phyloP scores from a whole-genome alignment of 2,329 filamentous ascomycete genomes.

The Fusarium circinatum region DNA sequence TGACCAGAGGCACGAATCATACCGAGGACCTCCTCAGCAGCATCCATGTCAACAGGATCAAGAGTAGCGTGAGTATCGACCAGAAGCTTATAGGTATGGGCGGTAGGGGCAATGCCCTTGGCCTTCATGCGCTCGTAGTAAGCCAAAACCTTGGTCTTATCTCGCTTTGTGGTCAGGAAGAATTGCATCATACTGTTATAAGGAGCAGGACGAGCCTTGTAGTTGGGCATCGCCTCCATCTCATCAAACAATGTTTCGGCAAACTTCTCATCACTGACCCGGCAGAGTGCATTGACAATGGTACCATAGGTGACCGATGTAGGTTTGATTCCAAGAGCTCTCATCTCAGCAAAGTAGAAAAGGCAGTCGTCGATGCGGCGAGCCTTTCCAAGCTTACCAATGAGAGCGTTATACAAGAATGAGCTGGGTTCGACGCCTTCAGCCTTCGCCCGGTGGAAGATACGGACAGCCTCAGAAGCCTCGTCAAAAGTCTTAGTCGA shows the following conservation, averaged over 20 bases:
- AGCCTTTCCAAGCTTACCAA: constrained; percentile 97
- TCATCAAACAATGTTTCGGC: constrained; percentile 98
- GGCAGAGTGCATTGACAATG: constrained; percentile 96
- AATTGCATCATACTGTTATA: constrained; percentile 99
- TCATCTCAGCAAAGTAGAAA: constrained; percentile 99
- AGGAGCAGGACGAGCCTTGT: constrained; percentile 95
- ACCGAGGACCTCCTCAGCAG: constrained; percentile 84
- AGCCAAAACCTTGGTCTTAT: constrained; percentile 89
- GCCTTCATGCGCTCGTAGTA: constrained; percentile 96
- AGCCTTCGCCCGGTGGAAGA: constrained; percentile 91
- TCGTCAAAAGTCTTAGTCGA: constrained; percentile 98
- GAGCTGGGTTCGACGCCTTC: constrained; percentile 97
- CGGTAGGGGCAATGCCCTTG: constrained; percentile 87
- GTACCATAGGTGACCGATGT: constrained; percentile 98
- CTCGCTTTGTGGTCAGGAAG: constrained; percentile 96
- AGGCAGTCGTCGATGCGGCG: constrained; percentile 97
- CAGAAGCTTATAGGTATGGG: constrained; percentile 97
- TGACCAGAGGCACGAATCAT: constrained; percentile 80
- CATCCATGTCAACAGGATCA: constrained; percentile 87
- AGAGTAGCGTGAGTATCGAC: constrained; percentile 95
- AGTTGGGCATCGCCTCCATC: constrained; percentile 99
- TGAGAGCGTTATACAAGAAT: constrained; percentile 97
- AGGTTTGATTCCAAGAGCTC: constrained; percentile 88
- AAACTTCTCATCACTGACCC: constrained; percentile 97
- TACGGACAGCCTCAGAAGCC: constrained; percentile 94